A percentile compares a stretch with the other conserved stretches of the same genome.
These are phyloP conservation scores for Amphirosellinia nigrospora DNA, from an alignment of 495 filamentous ascomycete genomes.

Conservation along the genomic window DNA sequence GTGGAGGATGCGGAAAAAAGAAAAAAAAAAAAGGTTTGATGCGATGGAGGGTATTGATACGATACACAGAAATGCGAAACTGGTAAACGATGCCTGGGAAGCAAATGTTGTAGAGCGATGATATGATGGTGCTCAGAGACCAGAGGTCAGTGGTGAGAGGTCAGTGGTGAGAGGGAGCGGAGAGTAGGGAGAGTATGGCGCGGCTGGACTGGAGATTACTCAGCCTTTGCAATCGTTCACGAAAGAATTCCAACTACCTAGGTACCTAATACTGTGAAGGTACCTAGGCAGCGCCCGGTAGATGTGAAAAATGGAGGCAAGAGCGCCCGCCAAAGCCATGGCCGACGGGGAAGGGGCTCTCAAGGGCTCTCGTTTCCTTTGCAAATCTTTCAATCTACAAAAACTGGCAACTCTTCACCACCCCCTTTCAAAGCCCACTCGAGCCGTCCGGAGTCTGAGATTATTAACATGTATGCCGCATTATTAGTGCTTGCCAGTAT, in stretches of 20 bases:
- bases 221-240: neutral
- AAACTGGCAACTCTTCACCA: neutral
- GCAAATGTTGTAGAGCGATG: constrained; percentile 18
- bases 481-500: neutral
- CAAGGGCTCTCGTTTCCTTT: no score
- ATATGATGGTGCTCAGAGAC: constrained; percentile 26
- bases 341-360: constrained; percentile 4
- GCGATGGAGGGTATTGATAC: neutral
- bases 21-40: no score
- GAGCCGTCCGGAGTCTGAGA: neutral
- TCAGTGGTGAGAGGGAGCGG: constrained; percentile 23
- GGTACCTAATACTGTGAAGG: no score
- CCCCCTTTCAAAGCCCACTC: neutral
- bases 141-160: constrained; percentile 23
- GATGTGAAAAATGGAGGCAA: constrained; percentile 5
- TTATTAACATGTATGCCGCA: neutral
- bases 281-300: no score
- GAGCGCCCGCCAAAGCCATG: neutral
- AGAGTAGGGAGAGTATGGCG: no score
- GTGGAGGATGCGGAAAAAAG: constrained; percentile 5
- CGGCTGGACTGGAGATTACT: neutral
- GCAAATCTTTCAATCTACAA: neutral
- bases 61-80: neutral
- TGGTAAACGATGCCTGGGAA: neutral
- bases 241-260: neutral